phyloP scores from a whole-genome alignment of 352 stramenopile species.

The Globisporangium uncinulatum region DNA sequence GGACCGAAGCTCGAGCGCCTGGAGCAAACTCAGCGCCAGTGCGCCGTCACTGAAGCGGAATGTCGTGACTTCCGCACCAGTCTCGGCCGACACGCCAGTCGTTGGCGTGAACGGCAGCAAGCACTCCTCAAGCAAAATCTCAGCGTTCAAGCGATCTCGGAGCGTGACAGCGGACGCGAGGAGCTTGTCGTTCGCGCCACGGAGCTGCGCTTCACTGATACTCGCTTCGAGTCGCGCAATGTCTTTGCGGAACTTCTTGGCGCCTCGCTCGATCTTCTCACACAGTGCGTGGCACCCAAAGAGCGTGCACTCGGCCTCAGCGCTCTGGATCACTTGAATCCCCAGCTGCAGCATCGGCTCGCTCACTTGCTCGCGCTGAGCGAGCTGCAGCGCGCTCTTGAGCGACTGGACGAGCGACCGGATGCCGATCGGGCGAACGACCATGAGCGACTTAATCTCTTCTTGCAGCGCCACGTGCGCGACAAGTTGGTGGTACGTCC shows the following conservation, averaged over 20 bases:
- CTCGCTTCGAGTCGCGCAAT: conserved; percentile 65
- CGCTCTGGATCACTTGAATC: conserved; percentile 60
- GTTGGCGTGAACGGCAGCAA: conserved; percentile 39
- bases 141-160: conserved; percentile 53
- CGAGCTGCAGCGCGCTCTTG: conserved; percentile 44
- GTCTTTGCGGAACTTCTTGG: conserved; percentile 39
- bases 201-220: conserved; percentile 40
- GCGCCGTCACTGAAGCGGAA: conserved; percentile 56
- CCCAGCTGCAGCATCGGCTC: conserved; percentile 49
- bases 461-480: conserved; percentile 68
- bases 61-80: conserved; percentile 17
- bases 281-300: conserved; percentile 69
- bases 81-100: conserved; percentile 15
- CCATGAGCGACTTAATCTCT: conserved; percentile 72
- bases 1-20: conserved; percentile 59
- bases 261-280: conserved; percentile 49
- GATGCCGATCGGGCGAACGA: conserved; percentile 63
- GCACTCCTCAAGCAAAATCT: conserved; percentile 59
- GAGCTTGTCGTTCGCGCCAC: conserved; percentile 55
- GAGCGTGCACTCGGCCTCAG: conserved; percentile 76
- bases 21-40: conserved; percentile 43
- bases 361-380: conserved; percentile 41
- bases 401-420: conserved; percentile 61
- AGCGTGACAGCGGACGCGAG: conserved; percentile 32
- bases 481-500: conserved; percentile 65